Conservation (phyloP, 1,139 yeast genomes). For the Geotrichum carabidarum region DNA sequence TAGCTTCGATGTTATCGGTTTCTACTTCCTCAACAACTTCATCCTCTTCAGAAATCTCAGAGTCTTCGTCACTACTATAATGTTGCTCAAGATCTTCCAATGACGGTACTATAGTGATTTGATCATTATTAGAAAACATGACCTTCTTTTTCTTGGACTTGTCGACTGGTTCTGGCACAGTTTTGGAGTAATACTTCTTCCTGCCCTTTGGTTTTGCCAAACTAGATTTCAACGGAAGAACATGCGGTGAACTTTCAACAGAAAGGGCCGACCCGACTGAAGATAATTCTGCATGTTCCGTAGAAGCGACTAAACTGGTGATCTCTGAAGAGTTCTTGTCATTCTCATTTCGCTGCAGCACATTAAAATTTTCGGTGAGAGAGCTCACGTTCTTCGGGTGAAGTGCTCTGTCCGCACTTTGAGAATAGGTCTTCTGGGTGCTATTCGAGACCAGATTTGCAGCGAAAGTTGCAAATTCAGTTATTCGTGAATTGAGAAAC, state of each 20-base stretch:
- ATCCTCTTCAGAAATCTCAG: slow-evolving; percentile 6
- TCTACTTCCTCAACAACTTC: background rate
- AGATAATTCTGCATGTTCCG: background rate
- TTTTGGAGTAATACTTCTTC: background rate
- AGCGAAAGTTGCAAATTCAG: slow-evolving; percentile 4
- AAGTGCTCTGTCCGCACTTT: background rate
- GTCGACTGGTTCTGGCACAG: background rate
- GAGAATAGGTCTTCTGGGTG: background rate
- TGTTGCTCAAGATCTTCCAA: slow-evolving; percentile 7
- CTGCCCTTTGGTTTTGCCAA: slow-evolving; percentile 18
- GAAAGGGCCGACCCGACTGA: background rate
- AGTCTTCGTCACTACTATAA: slow-evolving; percentile 2
- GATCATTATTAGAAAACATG: slow-evolving; percentile 19
- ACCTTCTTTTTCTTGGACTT: slow-evolving; percentile 16
- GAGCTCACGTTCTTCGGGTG: background rate
- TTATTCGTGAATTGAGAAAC: background rate
- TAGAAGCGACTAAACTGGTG: background rate
- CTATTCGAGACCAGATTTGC: background rate
- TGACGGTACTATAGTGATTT: slow-evolving; percentile 19
- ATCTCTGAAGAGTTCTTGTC: too few relatives aligned
- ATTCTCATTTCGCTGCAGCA: too few relatives aligned
- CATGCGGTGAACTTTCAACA: background rate
- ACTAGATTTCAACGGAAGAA: slow-evolving; percentile 23
- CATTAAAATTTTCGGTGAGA: too few relatives aligned
- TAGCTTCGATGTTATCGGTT: background rate